Percentiles rank a stretch among this genome's conserved stretches.
Evolutionary conservation across 164 flowering plant species (phyloP).

Genomic region (Saururus chinensis): DNA sequence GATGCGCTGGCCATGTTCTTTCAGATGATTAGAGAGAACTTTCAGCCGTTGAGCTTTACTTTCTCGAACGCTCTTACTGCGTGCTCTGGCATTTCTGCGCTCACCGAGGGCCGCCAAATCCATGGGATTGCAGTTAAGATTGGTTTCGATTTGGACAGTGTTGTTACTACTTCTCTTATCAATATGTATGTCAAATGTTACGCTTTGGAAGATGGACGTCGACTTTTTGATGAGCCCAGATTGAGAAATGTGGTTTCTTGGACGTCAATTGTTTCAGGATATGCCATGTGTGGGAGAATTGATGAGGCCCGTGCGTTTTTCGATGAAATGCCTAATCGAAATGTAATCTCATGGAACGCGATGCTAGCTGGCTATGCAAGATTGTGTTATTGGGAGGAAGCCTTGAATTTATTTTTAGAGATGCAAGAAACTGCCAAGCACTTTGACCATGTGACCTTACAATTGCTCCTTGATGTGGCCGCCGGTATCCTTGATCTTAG

Average conservation of each 20-base stretch:
- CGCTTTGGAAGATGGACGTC: constrained; percentile 24
- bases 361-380: constrained; percentile 49
- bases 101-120: constrained; percentile 38
- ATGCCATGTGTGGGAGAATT: constrained; percentile 30
- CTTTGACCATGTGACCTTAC: constrained; percentile 33
- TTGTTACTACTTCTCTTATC: constrained; percentile 35
- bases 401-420: constrained; percentile 27
- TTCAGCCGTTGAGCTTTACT: constrained; percentile 35
- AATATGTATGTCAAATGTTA: constrained; percentile 49
- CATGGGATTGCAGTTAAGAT: constrained; percentile 37
- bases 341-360: constrained; percentile 61
- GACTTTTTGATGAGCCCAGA: constrained; percentile 24
- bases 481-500: constrained; percentile 38
- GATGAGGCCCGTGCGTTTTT: constrained; percentile 46
- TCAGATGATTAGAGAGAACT: constrained; percentile 21
- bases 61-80: constrained; percentile 47
- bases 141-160: constrained; percentile 26
- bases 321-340: constrained; percentile 51
- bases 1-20: constrained; percentile 40
- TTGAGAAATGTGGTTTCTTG: constrained; percentile 30
- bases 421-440: constrained; percentile 18
- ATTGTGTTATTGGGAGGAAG: constrained; percentile 37
- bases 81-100: constrained; percentile 29
- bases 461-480: constrained; percentile 30
- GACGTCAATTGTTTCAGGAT: constrained; percentile 45